These are phyloP conservation scores for Zizania latifolia DNA, from an alignment of 176 grass and related monocot species.

Conservation along the genomic window DNA sequence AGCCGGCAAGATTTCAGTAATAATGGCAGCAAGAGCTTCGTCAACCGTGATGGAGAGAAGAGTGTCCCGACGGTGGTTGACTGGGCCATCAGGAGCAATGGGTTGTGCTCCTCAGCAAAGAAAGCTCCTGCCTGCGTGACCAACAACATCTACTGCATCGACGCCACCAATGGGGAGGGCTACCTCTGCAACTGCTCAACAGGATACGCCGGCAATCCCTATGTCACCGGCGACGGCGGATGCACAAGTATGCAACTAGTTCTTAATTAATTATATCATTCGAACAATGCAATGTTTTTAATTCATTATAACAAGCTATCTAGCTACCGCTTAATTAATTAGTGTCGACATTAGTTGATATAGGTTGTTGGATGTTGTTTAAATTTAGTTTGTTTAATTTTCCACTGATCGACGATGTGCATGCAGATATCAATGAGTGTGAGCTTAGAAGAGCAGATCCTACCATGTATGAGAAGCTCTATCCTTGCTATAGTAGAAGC, in stretches of 20 bases:
- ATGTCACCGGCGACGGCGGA: not conserved
- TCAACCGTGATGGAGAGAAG: not conserved
- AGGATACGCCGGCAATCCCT: constrained; percentile 42
- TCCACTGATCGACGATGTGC: too few relatives aligned
- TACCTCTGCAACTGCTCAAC: constrained; percentile 15
- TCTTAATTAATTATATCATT: too few relatives aligned
- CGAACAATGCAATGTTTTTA: too few relatives aligned
- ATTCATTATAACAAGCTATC: too few relatives aligned
- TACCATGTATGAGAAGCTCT: too few relatives aligned
- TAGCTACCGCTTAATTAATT: too few relatives aligned
- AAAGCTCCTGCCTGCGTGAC: not conserved
- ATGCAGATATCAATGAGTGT: too few relatives aligned
- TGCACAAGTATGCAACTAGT: constrained; percentile 22
- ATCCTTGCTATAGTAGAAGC: too few relatives aligned
- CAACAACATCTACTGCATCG: not conserved
- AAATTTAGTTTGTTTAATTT: too few relatives aligned
- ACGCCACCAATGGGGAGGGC: not conserved
- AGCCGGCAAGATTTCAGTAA: not conserved
- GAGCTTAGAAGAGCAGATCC: too few relatives aligned
- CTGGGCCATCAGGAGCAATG: constrained; percentile 17
- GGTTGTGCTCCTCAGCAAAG: not conserved
- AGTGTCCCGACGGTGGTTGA: constrained; percentile 2
- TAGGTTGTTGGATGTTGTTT: too few relatives aligned
- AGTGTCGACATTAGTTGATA: too few relatives aligned
- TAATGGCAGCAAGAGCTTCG: not conserved